Evolutionary conservation across 176 grass and related monocot genomes (phyloP).

Genomic region (Ananas comosus): DNA sequence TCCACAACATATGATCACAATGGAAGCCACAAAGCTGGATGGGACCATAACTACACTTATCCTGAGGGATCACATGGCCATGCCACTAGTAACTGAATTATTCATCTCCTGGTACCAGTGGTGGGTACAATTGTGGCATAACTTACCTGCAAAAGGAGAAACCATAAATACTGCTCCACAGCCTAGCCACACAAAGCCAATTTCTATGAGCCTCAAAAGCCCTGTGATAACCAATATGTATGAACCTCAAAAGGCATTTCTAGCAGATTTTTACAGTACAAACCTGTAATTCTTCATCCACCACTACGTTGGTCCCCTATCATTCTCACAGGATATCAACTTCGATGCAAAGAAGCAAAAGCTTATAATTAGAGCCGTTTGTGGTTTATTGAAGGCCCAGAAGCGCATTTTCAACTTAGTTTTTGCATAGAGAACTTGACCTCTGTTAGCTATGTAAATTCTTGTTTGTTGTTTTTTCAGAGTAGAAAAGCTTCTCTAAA

Average conservation of each 20-base stretch:
- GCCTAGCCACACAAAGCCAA: neutral
- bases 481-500: too few species aligned
- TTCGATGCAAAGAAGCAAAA: too few species aligned
- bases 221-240: neutral
- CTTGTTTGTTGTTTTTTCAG: too few species aligned
- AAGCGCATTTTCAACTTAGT: too few species aligned
- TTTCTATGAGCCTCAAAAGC: neutral
- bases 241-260: neutral
- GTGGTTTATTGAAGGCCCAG: too few species aligned
- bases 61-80: neutral
- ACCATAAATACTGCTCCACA: neutral
- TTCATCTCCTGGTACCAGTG: neutral
- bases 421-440: too few species aligned
- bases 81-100: conserved; percentile 1
- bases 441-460: too few species aligned
- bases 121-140: neutral
- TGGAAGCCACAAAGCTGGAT: neutral
- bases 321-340: too few species aligned
- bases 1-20: neutral
- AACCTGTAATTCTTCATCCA: too few species aligned
- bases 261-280: neutral
- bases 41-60: neutral
- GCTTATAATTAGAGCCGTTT: too few species aligned
- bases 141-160: conserved; percentile 2
- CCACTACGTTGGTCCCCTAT: too few species aligned